phyloP scores from a whole-genome alignment of 306 rosid species.

The Fagus crenata region DNA sequence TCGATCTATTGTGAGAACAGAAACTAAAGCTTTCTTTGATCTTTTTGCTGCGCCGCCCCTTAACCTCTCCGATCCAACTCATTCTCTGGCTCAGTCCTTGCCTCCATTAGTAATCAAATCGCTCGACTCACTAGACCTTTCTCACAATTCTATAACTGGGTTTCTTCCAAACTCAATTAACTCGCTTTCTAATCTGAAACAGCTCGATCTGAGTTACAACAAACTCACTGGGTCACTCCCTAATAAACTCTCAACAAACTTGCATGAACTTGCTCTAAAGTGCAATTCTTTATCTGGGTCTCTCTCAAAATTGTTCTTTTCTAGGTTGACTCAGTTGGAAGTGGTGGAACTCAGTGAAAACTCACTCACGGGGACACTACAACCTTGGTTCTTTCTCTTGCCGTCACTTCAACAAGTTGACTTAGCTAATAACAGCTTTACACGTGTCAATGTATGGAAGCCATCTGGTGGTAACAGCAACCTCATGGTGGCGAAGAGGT shows the following conservation, averaged over 20 bases:
- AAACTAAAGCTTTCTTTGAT: too few species aligned
- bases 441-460: conserved; percentile 48
- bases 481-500: conserved; percentile 47
- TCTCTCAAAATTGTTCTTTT: conserved; percentile 46
- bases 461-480: conserved; percentile 34
- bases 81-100: conserved; percentile 58
- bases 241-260: conserved; percentile 49
- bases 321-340: conserved; percentile 46
- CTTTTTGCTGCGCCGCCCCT: too few species aligned
- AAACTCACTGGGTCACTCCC: conserved; percentile 58
- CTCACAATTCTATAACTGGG: conserved; percentile 60
- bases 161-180: conserved; percentile 46
- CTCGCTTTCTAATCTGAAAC: conserved; percentile 42
- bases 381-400: conserved; percentile 63
- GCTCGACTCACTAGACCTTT: conserved; percentile 59
- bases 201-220: conserved; percentile 82
- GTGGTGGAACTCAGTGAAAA: conserved; percentile 84
- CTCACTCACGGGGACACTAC: conserved; percentile 45
- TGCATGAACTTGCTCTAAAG: conserved; percentile 72
- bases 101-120: conserved; percentile 49
- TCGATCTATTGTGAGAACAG: too few species aligned
- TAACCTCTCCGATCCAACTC: conserved; percentile 63
- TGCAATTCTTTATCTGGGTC: conserved; percentile 61
- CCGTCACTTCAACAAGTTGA: conserved; percentile 77
- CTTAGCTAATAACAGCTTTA: conserved; percentile 65